Percentiles rank a stretch among this genome's conserved stretches.
phyloP scores from a whole-genome alignment of 2,329 filamentous ascomycete genomes.

The Fusarium humuli region DNA sequence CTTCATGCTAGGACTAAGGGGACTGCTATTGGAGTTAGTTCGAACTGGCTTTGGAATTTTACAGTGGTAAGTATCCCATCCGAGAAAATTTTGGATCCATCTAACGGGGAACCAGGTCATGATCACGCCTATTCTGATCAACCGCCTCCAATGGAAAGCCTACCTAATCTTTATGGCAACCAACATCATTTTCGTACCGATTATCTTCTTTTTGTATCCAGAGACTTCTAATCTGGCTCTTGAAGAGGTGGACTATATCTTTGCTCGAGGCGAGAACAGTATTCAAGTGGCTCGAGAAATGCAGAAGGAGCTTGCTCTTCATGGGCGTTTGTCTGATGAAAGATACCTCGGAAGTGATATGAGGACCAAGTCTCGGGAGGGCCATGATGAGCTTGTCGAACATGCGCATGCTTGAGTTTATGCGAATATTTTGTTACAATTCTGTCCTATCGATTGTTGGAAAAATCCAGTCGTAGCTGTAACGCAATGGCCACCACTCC shows the following conservation, averaged over 20 bases:
- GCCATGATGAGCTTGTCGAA: neutral
- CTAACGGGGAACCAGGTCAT: constrained; percentile 52
- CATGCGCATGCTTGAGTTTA: neutral
- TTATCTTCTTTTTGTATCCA: constrained; percentile 2
- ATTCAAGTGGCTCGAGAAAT: constrained; percentile 8
- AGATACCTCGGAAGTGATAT: neutral
- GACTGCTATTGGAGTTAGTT: constrained; percentile 40
- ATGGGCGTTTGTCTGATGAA: neutral
- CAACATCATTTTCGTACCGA: constrained; percentile 4
- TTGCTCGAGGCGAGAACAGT: constrained; percentile 10
- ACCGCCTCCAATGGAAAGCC: constrained; percentile 16
- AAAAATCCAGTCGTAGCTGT: too few species aligned
- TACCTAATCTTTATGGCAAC: constrained; percentile 26
- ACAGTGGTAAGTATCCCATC: neutral
- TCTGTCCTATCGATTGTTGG: neutral
- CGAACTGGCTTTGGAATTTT: constrained; percentile 25
- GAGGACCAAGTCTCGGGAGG: neutral
- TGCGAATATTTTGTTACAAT: neutral
- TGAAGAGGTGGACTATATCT: constrained; percentile 22
- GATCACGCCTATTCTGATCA: constrained; percentile 57
- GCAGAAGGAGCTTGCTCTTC: constrained; percentile 16
- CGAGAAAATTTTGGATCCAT: constrained; percentile 3
- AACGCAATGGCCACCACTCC: too few species aligned
- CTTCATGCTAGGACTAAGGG: constrained; percentile 33
- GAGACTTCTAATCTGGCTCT: constrained; percentile 16